Percentiles rank a stretch among this genome's conserved stretches.
phyloP scores from a whole-genome alignment of 2,329 filamentous ascomycete genomes.

The Fusarium heterosporum region DNA sequence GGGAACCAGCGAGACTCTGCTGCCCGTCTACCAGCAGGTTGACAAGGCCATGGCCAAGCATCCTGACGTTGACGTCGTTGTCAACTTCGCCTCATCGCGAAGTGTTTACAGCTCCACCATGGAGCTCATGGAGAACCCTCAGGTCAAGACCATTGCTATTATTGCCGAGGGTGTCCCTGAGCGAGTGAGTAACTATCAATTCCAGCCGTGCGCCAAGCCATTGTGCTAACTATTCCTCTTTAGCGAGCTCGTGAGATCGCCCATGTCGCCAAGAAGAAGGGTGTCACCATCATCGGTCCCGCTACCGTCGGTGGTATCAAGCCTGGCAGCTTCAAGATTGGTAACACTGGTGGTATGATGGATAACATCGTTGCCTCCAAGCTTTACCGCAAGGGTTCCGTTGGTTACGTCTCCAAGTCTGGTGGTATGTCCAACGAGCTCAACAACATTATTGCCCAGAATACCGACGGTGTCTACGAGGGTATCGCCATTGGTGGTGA shows the following conservation, averaged over 20 bases:
- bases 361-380: constrained; percentile 99
- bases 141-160: constrained; percentile 99
- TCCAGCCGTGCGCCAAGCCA: not conserved
- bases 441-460: constrained; percentile 99
- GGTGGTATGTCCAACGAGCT: constrained; percentile 99
- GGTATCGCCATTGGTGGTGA: constrained; percentile 99
- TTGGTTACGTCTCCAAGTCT: constrained; percentile 99
- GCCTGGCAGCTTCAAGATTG: constrained; percentile 99
- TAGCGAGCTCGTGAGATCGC: constrained; percentile 98
- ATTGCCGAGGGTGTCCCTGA: constrained; percentile 99
- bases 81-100: constrained; percentile 99
- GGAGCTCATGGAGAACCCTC: constrained; percentile 96
- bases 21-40: constrained; percentile 97
- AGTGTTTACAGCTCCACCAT: constrained; percentile 98
- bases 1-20: constrained; percentile 98
- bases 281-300: constrained; percentile 97
- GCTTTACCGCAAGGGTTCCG: constrained; percentile 98
- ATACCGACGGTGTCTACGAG: constrained; percentile 97
- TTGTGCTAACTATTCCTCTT: constrained; percentile 24
- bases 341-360: constrained; percentile 99
- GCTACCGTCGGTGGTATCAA: constrained; percentile 99
- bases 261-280: constrained; percentile 97
- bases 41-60: constrained; percentile 96
- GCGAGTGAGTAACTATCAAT: constrained; percentile 72
- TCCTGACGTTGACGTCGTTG: constrained; percentile 94